Base-by-base conservation (phyloP, 495 filamentous ascomycete species). In the Margaritispora aquatica region DNA sequence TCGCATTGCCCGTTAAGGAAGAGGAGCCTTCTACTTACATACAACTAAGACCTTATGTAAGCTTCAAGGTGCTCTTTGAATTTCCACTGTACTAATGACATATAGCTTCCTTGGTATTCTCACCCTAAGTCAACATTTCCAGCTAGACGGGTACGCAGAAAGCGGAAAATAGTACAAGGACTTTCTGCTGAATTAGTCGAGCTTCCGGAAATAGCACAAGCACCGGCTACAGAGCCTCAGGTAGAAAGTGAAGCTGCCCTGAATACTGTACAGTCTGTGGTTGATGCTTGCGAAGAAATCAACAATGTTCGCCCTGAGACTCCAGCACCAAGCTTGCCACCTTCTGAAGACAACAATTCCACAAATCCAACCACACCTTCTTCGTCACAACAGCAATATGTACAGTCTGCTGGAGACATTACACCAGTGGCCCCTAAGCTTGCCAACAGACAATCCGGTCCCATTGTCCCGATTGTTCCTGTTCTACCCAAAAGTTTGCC, bases 81-180 rank as follows among this genome's bases (percentile, higher is more conserved):
- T 41, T 17, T 29, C 20, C 24, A 26, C 29, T 46, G 13, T 57
- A 36, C 61, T 67, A 55, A 67, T 54, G 31, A 21, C 60, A 23
- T 47, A 9, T 64, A 89, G 84, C 74, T 96, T 2, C 92, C 92
- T 11, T 96, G 91, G 91, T 75, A 86, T n/a, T 96, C 91, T 24
- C 76, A 79, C 29, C 83, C 86, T 2, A 84, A 87, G 22, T 63
- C 71, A 17, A 69, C 80, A 2, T 96, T 94, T 68, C 90, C 92
- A 24, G 68, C 70, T 1, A 74, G 74, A 59, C 62, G 70, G 4
- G 55, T 65, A n/a, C 59, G 69, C 63, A 69, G 69, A 62, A 71
- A 67, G 61, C 70, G 69, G 52, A 62, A 64, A 67, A 34, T 29
- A 54, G 34, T 54, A 48, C 38, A 59, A 23, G 47, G 61, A 50